Evolutionary conservation across 2,329 filamentous ascomycete species (phyloP).

Genomic region (Cercospora sp.): DNA sequence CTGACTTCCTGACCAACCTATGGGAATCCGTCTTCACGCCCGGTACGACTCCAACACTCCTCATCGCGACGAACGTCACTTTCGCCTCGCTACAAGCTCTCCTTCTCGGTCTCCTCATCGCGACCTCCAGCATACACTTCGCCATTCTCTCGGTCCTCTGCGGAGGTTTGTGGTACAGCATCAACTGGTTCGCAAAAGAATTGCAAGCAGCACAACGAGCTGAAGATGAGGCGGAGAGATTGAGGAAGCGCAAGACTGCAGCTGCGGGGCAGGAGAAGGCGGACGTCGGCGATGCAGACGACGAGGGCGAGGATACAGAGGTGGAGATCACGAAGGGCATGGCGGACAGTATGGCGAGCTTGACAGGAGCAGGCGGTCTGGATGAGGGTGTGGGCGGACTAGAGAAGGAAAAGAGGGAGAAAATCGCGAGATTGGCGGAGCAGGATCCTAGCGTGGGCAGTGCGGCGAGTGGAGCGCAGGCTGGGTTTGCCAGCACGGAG

Average conservation of each 20-base stretch:
- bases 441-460: conserved; percentile 11
- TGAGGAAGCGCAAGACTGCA: conserved; percentile 42
- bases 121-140: conserved; percentile 88
- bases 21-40: conserved; percentile 94
- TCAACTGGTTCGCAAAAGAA: conserved; percentile 93
- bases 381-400: conserved; percentile 8
- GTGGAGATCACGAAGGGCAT: conserved; percentile 22
- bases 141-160: conserved; percentile 75
- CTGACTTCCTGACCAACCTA: conserved; percentile 67
- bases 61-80: conserved; percentile 84
- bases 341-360: conserved; percentile 17
- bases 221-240: conserved; percentile 53
- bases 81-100: conserved; percentile 84
- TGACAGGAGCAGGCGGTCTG: conserved; percentile 16
- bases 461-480: conserved; percentile 20
- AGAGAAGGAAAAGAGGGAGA: conserved; percentile 20
- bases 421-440: conserved; percentile 23
- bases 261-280: conserved; percentile 32
- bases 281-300: conserved; percentile 43
- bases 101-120: conserved; percentile 72
- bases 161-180: conserved; percentile 82
- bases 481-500: conserved; percentile 11
- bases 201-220: conserved; percentile 51
- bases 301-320: conserved; percentile 38
- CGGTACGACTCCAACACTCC: conserved; percentile 81